Evolutionary conservation across 169 alveolate species (phyloP), one percentile per base, ranked within the genome.

Genomic region (Eimeria praecox): DNA sequence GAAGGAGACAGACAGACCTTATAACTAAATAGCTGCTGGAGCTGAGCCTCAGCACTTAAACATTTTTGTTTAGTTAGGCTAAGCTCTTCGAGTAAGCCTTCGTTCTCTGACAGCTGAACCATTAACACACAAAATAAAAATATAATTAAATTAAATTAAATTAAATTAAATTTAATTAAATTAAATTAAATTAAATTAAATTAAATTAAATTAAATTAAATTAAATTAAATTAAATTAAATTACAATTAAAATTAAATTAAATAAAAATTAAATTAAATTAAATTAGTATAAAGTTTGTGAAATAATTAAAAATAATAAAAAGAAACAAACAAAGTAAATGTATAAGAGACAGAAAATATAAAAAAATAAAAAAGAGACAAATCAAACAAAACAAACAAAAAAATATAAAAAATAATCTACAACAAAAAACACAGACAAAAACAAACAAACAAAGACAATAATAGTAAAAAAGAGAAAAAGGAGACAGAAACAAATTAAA

Each of bases 1-100:
- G 22, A 64, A 62, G 35, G 33, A 27, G 75, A 64, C 89, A 27
- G 75, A 64, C 89, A 40, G 59, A 78, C 89, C 89, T 78, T 78
- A 56, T 44, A 78, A 33, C 42, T 78, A 24, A 56, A 27, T 30
- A 78, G 89, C 46, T 78, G 89, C 89, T 78, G 89, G 6, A 38
- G 66, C 89, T 78, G 38, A 0, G 66, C 89, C 62, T 78, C 89
- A 33, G 64, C 46, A 46, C 42, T 78, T n/a, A 78, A 42, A 78
- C 59, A 44, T 35, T 42, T 78, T 30, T 78, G 89, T 35, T 78
- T 35, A 18, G 89, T 56, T 12, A n/a, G 42, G 35, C 46, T 78
- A 9, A 78, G 33, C 89, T 78, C 89, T 38, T 78, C 89, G 22
- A 35, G 16, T 18, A 78, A 35, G 10, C 30, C 35, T 24, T 78